A percentile compares a stretch with the other conserved stretches of the same genome.
Conservation (phyloP, 352 stramenopile genomes). For the Phytophthora multivora region DNA sequence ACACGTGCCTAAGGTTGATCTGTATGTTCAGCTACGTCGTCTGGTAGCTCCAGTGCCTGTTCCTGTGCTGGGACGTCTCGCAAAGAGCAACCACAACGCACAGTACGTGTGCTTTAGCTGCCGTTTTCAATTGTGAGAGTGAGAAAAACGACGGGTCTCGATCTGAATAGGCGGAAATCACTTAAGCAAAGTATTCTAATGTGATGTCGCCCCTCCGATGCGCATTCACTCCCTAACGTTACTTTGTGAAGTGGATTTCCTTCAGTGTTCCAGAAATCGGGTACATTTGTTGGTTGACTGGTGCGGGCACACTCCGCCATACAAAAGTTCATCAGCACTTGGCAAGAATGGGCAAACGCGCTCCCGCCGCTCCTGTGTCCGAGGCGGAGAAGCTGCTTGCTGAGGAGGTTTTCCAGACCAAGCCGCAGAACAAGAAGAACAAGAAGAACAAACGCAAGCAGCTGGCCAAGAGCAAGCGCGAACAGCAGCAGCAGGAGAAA, state of each 20-base stretch:
- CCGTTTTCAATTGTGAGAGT: conserved; percentile 32
- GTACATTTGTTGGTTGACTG: conserved; percentile 19
- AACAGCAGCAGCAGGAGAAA: conserved; percentile 13
- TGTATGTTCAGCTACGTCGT: not conserved
- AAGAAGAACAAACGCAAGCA: conserved; percentile 40
- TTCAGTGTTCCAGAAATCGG: too few relatives aligned
- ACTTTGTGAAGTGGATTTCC: not conserved
- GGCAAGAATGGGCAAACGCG: conserved; percentile 56
- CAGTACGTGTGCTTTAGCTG: not conserved
- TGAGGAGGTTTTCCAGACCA: conserved; percentile 57
- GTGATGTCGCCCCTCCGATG: conserved; percentile 15
- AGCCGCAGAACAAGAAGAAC: conserved; percentile 24
- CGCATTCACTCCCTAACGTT: not conserved
- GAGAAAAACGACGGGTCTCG: conserved; percentile 6
- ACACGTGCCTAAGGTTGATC: conserved; percentile 20
- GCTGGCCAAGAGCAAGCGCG: conserved; percentile 23
- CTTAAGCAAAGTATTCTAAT: conserved; percentile 13
- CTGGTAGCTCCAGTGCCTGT: not conserved
- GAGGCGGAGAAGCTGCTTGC: conserved; percentile 61
- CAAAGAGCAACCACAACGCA: not conserved
- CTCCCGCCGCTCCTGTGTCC: conserved; percentile 22
- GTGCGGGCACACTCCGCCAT: conserved; percentile 19
- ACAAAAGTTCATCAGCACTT: conserved; percentile 10
- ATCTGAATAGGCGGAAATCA: not conserved
- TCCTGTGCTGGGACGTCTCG: not conserved